Percentiles rank a stretch among this genome's conserved stretches.
phyloP scores from a whole-genome alignment of 1,284 basidiomycete species.

The Butyriboletus appendiculatus region DNA sequence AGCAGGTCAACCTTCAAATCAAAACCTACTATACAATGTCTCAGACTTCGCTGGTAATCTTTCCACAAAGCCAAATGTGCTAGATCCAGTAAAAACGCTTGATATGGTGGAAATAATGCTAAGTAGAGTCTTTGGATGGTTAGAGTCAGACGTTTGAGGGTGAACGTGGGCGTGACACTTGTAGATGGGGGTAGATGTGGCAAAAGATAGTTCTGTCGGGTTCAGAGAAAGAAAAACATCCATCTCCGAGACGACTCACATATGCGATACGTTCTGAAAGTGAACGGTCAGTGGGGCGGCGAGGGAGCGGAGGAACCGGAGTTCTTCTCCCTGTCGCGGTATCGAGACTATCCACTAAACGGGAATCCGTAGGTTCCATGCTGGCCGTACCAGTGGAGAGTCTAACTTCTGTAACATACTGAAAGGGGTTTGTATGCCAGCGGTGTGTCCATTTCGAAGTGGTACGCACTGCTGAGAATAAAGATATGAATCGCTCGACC shows the following conservation, averaged over 20 bases:
- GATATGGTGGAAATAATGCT: conserved; percentile 51
- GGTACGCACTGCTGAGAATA: conserved; percentile 56
- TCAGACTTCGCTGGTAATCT: conserved; percentile 45
- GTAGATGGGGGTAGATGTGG: conserved; percentile 46
- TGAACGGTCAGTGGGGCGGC: conserved; percentile 16
- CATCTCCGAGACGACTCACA: conserved; percentile 33
- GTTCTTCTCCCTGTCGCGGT: background rate
- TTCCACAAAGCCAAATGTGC: conserved; percentile 56
- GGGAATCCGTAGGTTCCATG: background rate
- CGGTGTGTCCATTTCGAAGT: background rate
- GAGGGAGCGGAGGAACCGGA: conserved; percentile 2
- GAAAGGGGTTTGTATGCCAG: conserved; percentile 2
- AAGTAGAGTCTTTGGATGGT: conserved; percentile 57
- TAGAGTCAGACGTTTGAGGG: conserved; percentile 53
- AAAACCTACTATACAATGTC: conserved; percentile 52
- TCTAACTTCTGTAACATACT: conserved; percentile 65
- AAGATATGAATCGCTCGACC: conserved; percentile 54
- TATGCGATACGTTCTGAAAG: conserved; percentile 44
- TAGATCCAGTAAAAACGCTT: conserved; percentile 43
- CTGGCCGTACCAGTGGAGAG: conserved; percentile 16
- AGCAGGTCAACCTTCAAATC: background rate
- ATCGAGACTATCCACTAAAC: background rate
- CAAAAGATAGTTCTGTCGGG: conserved; percentile 43
- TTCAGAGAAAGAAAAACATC: conserved; percentile 8
- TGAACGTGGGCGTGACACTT: conserved; percentile 46